Evolutionary conservation across 2,329 filamentous ascomycete species (phyloP).

Genomic region (Alternaria incomplexa): DNA sequence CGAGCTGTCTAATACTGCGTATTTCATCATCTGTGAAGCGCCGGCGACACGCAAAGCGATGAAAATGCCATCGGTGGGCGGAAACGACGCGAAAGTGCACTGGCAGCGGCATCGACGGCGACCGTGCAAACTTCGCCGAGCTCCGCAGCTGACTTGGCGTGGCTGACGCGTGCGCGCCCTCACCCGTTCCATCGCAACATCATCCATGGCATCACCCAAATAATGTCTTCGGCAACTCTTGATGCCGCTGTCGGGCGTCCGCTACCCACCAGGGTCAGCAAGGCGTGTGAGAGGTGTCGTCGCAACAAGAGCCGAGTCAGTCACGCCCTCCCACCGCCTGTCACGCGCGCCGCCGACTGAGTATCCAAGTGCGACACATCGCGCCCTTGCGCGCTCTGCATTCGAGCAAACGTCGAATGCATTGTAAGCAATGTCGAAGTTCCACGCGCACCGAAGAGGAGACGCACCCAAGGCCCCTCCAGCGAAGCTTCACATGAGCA

Average conservation of each 20-base stretch:
- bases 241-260: neutral
- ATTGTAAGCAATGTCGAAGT: neutral
- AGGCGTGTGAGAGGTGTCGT: conserved; percentile 17
- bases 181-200: neutral
- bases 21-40: neutral
- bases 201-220: neutral
- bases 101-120: neutral
- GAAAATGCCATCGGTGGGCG: neutral
- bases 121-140: neutral
- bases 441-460: conserved; percentile 7
- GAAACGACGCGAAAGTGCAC: neutral
- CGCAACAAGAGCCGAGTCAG: conserved; percentile 17
- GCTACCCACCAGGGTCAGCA: conserved; percentile 13
- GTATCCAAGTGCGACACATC: conserved; percentile 41
- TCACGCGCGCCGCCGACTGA: neutral
- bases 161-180: neutral
- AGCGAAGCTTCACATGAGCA: conserved; percentile 9
- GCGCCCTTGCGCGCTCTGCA: conserved; percentile 44
- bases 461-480: conserved; percentile 4
- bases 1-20: neutral
- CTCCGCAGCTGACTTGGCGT: neutral
- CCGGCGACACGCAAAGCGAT: neutral
- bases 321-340: neutral
- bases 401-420: conserved; percentile 33
- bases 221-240: neutral